Evolutionary conservation across 1,139 yeast genomes (phyloP), one percentile per base, ranked within the genome.

Genomic region (Scheffersomyces titani): DNA sequence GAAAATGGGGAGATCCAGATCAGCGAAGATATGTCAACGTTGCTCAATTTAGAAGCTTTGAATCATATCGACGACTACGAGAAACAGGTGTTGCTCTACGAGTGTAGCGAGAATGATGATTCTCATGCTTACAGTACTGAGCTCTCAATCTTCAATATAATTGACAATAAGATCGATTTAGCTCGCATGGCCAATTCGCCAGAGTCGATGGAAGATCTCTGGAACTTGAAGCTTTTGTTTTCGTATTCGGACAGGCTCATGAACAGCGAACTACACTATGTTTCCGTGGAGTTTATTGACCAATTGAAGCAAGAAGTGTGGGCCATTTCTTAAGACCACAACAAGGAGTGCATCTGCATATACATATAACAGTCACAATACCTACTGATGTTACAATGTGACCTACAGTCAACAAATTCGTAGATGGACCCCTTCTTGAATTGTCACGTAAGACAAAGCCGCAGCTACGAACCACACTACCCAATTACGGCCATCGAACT

Each of bases 181-280:
- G 73, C 73, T 44, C 66, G 70, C 3, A 72, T 83, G 64, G 86
- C 86, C 1, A 61, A 63, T 18, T 60, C 63, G 1, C 90, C 92
- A 0, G 58, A 63, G 20, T 67, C 70, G 0, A 67, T 78, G 2
- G 89, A 88, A 55, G 90, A 88, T 56, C 69, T 89, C 53, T 86
- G 92, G 89, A 88, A 87, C 62, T 71, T 90, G 58, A 80, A 82
- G 59, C 69, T 90, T 49, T 71, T 90, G 19, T 87, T 90, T 69
- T 84, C 88, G 11, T 88, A 82, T 69, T 81, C 85, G 24, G 91
- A 87, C 56, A 70, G 71, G 50, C 56, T 74, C 49, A 61, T 70
- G n/a, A 64, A 67, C 30, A 68, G 68, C 20, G 73, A 73, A 54
- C 64, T 76, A 62, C 71, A 73, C 59, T 84, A 80, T 63, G 66